These are phyloP conservation scores for Xylaria cubensis DNA, from an alignment of 495 filamentous ascomycete genomes.

Conservation along the genomic window DNA sequence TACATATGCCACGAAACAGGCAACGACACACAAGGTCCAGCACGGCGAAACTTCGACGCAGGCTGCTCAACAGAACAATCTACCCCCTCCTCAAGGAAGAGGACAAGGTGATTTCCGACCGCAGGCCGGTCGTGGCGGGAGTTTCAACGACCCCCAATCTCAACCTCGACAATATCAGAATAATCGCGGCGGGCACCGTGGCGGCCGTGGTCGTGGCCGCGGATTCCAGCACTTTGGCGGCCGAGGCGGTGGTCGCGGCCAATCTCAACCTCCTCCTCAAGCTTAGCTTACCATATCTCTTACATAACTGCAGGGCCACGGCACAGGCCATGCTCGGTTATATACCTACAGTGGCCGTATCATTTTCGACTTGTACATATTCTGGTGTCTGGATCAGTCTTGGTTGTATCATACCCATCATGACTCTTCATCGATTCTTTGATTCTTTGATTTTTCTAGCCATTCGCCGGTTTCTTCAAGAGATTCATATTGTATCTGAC, in stretches of 20 bases:
- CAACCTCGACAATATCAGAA: conserved; percentile 44
- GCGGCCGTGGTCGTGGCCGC: conserved; percentile 46
- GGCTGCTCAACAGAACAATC: conserved; percentile 35
- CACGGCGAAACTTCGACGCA: conserved; percentile 29
- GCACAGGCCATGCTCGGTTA: background rate
- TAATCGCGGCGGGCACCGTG: conserved; percentile 47
- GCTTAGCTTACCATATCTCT: conserved; percentile 28
- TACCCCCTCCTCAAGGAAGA: conserved; percentile 27
- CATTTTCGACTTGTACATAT: conserved; percentile 42
- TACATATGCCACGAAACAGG: conserved; percentile 44
- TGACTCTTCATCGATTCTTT: conserved; percentile 35
- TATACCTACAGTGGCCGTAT: background rate
- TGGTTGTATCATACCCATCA: conserved; percentile 45
- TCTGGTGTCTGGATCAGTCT: conserved; percentile 35
- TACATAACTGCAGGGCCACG: background rate
- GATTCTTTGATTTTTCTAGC: conserved; percentile 31
- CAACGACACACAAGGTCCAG: conserved; percentile 38
- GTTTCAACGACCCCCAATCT: conserved; percentile 35
- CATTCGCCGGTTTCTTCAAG: conserved; percentile 33
- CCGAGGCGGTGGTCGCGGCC: conserved; percentile 53
- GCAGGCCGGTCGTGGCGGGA: conserved; percentile 31
- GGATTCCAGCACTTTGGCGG: conserved; percentile 49
- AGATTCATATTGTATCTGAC: conserved; percentile 36
- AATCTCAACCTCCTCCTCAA: conserved; percentile 42
- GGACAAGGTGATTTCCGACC: conserved; percentile 26